phyloP scores from a whole-genome alignment of 2,329 filamentous ascomycete genomes.

The Eurotiales sp. region DNA sequence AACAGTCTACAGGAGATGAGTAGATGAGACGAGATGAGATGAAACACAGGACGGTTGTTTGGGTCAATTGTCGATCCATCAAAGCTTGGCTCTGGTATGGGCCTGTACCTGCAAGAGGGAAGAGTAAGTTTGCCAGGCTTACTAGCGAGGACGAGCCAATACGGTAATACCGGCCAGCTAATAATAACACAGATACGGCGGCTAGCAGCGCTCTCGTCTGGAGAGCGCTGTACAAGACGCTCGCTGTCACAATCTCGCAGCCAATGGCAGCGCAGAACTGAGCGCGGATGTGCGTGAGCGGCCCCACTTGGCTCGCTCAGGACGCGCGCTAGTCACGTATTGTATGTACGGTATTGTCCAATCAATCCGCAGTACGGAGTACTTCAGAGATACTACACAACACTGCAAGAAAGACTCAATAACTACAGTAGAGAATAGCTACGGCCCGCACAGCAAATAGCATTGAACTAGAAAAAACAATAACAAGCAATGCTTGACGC shows the following conservation, averaged over 20 bases:
- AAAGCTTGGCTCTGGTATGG: constrained; percentile 8
- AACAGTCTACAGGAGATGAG: background rate
- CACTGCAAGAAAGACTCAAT: no score
- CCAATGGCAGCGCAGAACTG: background rate
- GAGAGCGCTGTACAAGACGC: background rate
- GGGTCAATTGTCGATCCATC: constrained; percentile 8
- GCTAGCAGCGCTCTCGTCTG: background rate
- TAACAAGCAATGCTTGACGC: constrained; percentile 22
- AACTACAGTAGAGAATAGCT: no score
- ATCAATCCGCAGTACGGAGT: no score
- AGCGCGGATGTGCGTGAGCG: constrained; percentile 2
- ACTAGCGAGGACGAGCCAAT: no score
- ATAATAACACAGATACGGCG: background rate
- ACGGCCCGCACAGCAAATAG: no score
- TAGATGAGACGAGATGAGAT: background rate
- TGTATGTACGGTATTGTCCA: no score
- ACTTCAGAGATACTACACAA: no score
- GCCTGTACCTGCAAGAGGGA: no score
- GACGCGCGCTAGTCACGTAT: no score
- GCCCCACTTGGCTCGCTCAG: background rate
- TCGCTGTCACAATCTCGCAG: constrained; percentile 4
- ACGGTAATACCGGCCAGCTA: background rate
- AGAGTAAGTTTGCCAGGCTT: no score
- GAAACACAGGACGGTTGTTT: background rate
- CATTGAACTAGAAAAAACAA: background rate